Base-by-base conservation (phyloP, 2,329 filamentous ascomycete genomes). In the Didymella pinodella region DNA sequence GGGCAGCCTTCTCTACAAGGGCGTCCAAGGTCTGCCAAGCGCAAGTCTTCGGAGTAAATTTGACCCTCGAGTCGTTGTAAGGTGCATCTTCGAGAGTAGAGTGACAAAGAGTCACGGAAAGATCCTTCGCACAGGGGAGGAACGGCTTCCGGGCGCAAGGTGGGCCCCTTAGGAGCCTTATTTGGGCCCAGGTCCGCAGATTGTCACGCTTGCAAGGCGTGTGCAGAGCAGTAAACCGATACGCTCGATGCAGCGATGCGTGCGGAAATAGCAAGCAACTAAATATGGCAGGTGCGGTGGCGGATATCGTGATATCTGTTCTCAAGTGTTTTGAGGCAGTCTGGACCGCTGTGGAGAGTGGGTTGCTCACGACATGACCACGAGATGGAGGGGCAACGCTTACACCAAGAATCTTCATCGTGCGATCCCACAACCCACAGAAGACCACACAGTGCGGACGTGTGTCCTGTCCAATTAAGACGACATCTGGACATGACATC, bases 221-320 rank as follows among this genome's bases (percentile, higher is more conserved):
- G 14, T 20, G 38, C 29, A 53, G 29, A 53, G 55, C 55, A 53
- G 45, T 43, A 10, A 4, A 47, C n/a, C 43, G 41, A 53, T 53
- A 29, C 38, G 41, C 28, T 40, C 49, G 49, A 58, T 58, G 45
- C 43, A 31, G 31, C 49, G 28, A 48, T 45, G 55, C n/a, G 38
- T n/a, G 49, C 40, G 40, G 49, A 49, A 45, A 41, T 40, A 32
- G 56, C n/a, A 47, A 32, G 32, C 40, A 38, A 40, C 50, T 54
- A 43, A 6, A 43, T 54, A 32, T 29, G 56, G 56, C 50, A 51
- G 50, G 45, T 59, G 46, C 25, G n/a, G 50, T 59, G 56, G 56
- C 56, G 56, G 46, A 54, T 46, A 50, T 59, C 56, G 26, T 26
- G 50, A 49, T 25, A 41, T 36, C 6, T 40, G 29, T 25, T 29